Evolutionary conservation across 305 asterid genomes (phyloP).

Genomic region (Solanum aculeatissimum): DNA sequence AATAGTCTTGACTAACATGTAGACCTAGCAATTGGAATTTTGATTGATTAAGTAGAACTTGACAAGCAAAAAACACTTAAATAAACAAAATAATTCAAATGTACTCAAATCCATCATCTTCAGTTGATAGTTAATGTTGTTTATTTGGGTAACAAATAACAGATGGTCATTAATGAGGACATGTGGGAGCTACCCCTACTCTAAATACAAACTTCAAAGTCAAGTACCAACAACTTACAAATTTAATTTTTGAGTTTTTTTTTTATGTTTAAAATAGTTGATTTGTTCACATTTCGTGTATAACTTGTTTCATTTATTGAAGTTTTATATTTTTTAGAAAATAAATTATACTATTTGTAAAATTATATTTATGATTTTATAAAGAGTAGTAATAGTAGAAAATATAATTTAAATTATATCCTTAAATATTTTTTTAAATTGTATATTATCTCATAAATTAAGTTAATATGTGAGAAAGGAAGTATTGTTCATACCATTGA

Average conservation of each 20-base stretch:
- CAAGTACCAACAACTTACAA: not conserved
- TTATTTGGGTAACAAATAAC: not conserved
- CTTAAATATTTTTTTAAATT: too few species aligned
- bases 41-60: not conserved
- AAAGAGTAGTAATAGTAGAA: too few species aligned
- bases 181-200: not conserved
- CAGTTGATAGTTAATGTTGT: not conserved
- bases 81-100: not conserved
- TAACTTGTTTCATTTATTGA: too few species aligned
- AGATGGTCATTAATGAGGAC: not conserved
- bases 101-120: not conserved
- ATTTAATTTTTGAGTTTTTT: too few species aligned
- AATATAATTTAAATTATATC: too few species aligned
- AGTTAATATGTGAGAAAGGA: too few species aligned
- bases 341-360: too few species aligned
- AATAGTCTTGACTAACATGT: not conserved
- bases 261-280: too few species aligned
- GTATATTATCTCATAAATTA: too few species aligned
- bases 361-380: too few species aligned
- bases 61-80: not conserved
- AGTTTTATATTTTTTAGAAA: too few species aligned
- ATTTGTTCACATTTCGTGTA: too few species aligned
- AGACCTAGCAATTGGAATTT: not conserved
- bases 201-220: not conserved
- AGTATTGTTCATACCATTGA: not conserved